Base-by-base conservation (phyloP, 768 basidiomycete genomes). In the Thelephora ganbajun region DNA sequence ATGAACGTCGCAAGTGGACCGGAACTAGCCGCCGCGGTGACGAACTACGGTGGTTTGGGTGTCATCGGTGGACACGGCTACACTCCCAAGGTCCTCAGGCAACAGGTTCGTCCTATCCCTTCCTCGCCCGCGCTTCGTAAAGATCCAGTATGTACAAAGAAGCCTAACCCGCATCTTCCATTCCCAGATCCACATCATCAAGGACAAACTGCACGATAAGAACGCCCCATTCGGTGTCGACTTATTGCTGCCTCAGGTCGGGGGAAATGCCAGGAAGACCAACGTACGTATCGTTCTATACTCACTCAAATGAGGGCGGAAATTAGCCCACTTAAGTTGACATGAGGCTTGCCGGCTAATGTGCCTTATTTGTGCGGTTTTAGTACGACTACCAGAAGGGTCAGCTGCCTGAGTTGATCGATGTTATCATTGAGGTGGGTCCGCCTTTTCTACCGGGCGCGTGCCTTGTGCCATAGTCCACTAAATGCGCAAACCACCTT, bases 301-400 rank as follows among this genome's bases (percentile, higher is more conserved):
- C n/a, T n/a, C n/a, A n/a, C n/a, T 22, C 11, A 44, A 2, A 5
- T 36, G 33, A 14, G 16, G 36, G 19, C 20, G 20, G 6, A 23
- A 18, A 30, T 14, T 9, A 30, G 23, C 30, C 43, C 7, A 33
- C 14, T 26, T 23, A 2, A 30, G 26, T 30, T 9, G 26, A 30
- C 26, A 30, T 9, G 26, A 9, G 26, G 26, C 26, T 30, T 4
- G 9, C 16, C 11, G 7, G 36, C 19, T 20, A 43, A 44, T n/a
- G 35, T 44, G 41, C 18, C n/a, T 30, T 30, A 11, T 14, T n/a
- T 33, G 43, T 11, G 30, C 18, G 9, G n/a, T 26, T 11, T 4
- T 51, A 87, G 86, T 79, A 76, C 49, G 88, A 94, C 61, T 94
- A 96, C 65, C 92, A 90, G 43, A 82, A 85, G 50, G 92, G 92